Percentiles rank a stretch among this genome's conserved stretches.
Conservation (phyloP, 352 stramenopile genomes). For the Globisporangium heterothallicum region DNA sequence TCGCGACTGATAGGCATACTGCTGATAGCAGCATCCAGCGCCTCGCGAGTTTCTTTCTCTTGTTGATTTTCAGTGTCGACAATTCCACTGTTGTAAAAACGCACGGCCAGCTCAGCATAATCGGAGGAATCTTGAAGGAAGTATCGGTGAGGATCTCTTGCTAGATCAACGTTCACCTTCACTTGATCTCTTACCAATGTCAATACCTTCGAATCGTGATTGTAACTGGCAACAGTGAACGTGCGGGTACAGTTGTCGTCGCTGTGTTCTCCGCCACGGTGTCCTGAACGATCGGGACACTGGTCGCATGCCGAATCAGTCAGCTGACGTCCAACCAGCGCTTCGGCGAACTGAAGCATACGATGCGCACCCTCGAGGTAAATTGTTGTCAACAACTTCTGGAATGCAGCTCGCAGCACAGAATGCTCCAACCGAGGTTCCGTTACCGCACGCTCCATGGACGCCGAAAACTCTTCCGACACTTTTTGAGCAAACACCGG, state of each 20-base stretch:
- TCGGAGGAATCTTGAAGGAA: conserved; percentile 5
- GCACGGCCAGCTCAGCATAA: conserved; percentile 10
- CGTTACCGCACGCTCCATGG: conserved; percentile 18
- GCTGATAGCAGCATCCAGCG: conserved; percentile 8
- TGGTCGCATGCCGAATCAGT: not conserved
- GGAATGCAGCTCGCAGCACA: conserved; percentile 23
- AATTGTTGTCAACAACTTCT: conserved; percentile 26
- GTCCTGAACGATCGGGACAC: not conserved
- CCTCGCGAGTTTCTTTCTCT: conserved; percentile 9
- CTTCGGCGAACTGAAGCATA: conserved; percentile 4
- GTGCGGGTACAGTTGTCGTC: not conserved
- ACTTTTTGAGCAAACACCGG: not conserved
- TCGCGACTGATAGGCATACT: not conserved
- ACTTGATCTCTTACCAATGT: conserved; percentile 1
- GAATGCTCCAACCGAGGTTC: conserved; percentile 23
- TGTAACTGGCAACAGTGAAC: conserved; percentile 2
- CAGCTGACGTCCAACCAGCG: conserved; percentile 11
- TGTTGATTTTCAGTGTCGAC: conserved; percentile 1
- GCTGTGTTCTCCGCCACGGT: not conserved
- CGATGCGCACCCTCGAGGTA: conserved; percentile 1
- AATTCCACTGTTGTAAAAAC: conserved; percentile 3
- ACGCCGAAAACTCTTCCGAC: conserved; percentile 14
- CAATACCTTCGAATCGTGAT: conserved; percentile 2
- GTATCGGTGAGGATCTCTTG: conserved; percentile 1
- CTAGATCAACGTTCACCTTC: not conserved